Evolutionary conservation across 306 rosid genomes (phyloP).

Genomic region (Acacia acuminata): DNA sequence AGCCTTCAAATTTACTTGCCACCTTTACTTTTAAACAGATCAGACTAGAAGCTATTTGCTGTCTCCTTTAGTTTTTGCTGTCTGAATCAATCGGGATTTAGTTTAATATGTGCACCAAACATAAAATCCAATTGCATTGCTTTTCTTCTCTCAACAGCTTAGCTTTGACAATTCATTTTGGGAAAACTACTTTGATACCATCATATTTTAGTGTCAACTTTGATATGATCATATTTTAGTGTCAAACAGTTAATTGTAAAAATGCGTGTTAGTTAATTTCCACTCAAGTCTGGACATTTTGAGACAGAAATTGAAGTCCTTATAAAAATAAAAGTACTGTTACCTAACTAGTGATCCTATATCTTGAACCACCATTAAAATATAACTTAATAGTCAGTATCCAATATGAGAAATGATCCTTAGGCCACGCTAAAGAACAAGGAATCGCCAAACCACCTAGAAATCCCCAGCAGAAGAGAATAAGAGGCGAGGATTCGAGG

Average conservation of each 20-base stretch:
- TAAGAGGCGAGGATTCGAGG: background rate
- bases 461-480: background rate
- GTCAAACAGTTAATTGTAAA: background rate
- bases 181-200: background rate
- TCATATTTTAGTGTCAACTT: background rate
- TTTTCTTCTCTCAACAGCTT: background rate
- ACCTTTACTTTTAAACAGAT: conserved; percentile 8
- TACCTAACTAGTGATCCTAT: background rate
- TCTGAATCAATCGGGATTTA: conserved; percentile 36
- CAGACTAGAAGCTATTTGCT: conserved; percentile 28
- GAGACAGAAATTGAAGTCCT: background rate
- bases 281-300: background rate
- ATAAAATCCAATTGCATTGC: background rate
- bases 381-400: conserved; percentile 11
- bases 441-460: conserved; percentile 22
- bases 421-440: conserved; percentile 30
- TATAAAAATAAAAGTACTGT: background rate
- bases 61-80: conserved; percentile 15
- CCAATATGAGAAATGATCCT: conserved; percentile 30
- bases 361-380: background rate
- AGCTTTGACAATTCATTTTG: background rate
- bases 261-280: background rate
- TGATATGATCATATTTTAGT: background rate
- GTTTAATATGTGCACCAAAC: background rate
- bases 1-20: conserved; percentile 30